These are phyloP conservation scores for Cyclotella choctawhatcheeana DNA, from an alignment of 108 stramenopile species.

Conservation along the genomic window DNA sequence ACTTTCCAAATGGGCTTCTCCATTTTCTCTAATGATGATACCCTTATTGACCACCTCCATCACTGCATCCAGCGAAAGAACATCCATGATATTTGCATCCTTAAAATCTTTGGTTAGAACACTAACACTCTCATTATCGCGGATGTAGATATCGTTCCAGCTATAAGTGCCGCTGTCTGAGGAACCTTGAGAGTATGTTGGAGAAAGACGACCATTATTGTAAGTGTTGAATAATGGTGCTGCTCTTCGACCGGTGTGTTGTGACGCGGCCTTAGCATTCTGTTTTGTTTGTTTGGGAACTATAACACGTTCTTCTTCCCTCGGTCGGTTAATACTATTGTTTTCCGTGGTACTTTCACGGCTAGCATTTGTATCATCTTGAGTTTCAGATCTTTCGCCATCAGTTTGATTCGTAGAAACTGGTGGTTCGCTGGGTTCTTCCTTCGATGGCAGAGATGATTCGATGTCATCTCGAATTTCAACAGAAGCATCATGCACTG, in stretches of 20 bases:
- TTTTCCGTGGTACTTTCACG: too few species aligned
- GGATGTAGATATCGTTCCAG: background rate
- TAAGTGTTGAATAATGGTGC: too few species aligned
- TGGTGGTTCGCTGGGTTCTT: background rate
- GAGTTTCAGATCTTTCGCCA: background rate
- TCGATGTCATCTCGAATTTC: slow-evolving; percentile 12
- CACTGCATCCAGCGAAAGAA: slow-evolving; percentile 6
- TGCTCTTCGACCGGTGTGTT: background rate
- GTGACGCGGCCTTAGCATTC: background rate
- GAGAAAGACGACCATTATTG: too few species aligned
- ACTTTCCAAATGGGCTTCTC: too few species aligned
- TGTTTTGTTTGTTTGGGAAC: background rate
- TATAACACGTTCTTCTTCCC: background rate
- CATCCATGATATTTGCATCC: slow-evolving; percentile 26
- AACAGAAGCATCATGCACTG: background rate
- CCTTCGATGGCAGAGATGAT: background rate
- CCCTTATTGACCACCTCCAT: slow-evolving; percentile 20
- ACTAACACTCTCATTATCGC: slow-evolving; percentile 13
- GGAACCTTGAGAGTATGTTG: background rate
- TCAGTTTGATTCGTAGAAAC: background rate
- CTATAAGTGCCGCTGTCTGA: background rate
- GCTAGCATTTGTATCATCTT: background rate
- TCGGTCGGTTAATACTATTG: background rate
- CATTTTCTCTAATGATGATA: background rate
- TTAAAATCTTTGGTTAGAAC: slow-evolving; percentile 19